Evolutionary conservation across 306 rosid species (phyloP).

Genomic region (Ziziphus jujuba): DNA sequence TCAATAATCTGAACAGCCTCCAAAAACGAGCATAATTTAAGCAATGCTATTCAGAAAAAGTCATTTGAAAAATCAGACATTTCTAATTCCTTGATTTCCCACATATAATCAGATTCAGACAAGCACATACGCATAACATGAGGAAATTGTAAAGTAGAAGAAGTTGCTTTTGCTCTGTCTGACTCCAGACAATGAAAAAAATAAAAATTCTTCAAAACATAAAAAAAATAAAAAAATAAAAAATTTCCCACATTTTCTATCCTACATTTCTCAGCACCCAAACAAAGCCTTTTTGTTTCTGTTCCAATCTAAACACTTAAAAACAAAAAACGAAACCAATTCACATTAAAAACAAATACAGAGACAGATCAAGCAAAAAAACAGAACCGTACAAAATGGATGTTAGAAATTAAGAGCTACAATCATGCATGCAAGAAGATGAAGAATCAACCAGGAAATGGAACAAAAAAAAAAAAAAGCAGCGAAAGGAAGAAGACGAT

Average conservation of each 20-base stretch:
- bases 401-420: conserved; percentile 6
- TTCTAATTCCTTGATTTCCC: not conserved
- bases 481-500: conserved; percentile 2
- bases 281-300: conserved; percentile 12
- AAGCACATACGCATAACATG: not conserved
- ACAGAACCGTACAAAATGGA: conserved; percentile 18
- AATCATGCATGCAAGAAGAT: conserved; percentile 10
- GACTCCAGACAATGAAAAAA: not conserved
- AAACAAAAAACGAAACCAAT: not conserved
- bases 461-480: no score
- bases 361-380: not conserved
- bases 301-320: not conserved
- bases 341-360: conserved; percentile 3
- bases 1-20: conserved; percentile 3
- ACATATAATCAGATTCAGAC: not conserved
- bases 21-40: not conserved
- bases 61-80: not conserved
- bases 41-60: not conserved
- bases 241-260: not conserved
- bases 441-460: conserved; percentile 7
- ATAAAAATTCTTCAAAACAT: not conserved
- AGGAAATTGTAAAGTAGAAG: not conserved
- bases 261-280: conserved; percentile 21
- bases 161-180: not conserved
- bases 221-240: no score